Evolutionary conservation across 345 rosid genomes (phyloP), one percentile per base, ranked within the genome.

Genomic region (Physaria fendleri): DNA sequence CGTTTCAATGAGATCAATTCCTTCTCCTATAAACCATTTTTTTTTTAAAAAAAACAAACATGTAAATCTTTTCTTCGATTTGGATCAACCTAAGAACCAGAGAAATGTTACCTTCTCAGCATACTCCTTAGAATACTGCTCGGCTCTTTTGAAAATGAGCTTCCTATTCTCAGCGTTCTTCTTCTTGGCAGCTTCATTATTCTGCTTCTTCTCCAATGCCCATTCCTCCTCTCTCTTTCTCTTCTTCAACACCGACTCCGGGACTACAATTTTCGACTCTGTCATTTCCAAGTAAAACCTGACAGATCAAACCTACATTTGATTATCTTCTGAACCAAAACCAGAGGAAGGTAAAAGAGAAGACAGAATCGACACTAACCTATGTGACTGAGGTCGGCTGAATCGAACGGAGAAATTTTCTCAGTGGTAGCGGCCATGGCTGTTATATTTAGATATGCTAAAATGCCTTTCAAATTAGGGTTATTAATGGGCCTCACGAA

Each of bases 171-270:
- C 85, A 0, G 65, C 76, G 56, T 66, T 77, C 65, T 83, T 81
- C 75, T 79, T 69, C 84, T 80, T 87, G 0, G 60, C 56, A 5
- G 74, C 82, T 71, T 72, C 78, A 4, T 56, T 33, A 25, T 61
- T 82, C 33, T 73, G 71, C 42, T 54, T 79, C 71, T 80, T 85
- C 0, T 70, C 78, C 68, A 77, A 43, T 77, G 79, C 84, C 84
- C 88, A 69, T 64, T 66, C 85, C 21, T 77, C 90, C 10, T 66
- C 76, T 43, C 93, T 90, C 84, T 90, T 87, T 54, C 75, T 69
- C 82, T 85, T 88, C 81, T 87, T 90, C 81, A 90, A 39, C 17
- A 83, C 82, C 0, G 97, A 85, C 76, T 90, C 97, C 0, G 96
- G 97, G 34, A 87, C 53, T 18, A 82, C 75, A 27, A 49, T 56